phyloP scores from a whole-genome alignment of 2,329 filamentous ascomycete genomes.

The Dactylellina leptospora region DNA sequence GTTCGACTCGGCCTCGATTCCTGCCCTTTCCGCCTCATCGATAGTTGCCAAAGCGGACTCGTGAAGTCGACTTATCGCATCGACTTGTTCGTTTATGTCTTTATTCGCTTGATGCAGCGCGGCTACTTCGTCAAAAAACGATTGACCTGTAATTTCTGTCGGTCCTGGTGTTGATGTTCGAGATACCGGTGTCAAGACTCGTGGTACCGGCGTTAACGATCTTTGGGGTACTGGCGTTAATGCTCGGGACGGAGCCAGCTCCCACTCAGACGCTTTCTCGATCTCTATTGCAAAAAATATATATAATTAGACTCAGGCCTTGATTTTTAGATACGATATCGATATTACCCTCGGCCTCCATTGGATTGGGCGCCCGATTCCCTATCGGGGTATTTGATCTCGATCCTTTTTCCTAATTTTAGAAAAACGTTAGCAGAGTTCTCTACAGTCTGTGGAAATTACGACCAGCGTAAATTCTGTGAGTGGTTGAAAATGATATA shows the following conservation, averaged over 20 bases:
- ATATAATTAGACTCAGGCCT: neutral
- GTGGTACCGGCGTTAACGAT: conserved; percentile 2
- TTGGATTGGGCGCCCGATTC: neutral
- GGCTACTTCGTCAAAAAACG: conserved; percentile 33
- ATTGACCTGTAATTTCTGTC: conserved; percentile 11
- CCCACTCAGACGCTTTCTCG: neutral
- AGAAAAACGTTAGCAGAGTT: too few relatives aligned
- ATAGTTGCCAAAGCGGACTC: conserved; percentile 76
- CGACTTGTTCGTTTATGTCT: conserved; percentile 73
- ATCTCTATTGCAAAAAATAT: conserved; percentile 10
- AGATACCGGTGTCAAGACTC: neutral
- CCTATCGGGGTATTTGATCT: neutral
- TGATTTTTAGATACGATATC: neutral
- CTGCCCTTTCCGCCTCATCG: conserved; percentile 73
- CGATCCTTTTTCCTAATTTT: too few relatives aligned
- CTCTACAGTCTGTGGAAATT: too few relatives aligned
- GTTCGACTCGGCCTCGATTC: conserved; percentile 75
- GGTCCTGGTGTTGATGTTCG: neutral
- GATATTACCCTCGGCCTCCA: neutral
- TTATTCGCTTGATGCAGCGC: conserved; percentile 12
- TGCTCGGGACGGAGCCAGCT: neutral
- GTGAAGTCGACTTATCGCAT: conserved; percentile 76
- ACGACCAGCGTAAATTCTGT: too few relatives aligned
- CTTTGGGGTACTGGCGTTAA: conserved; percentile 4
- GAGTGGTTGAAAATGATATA: too few relatives aligned